Percentiles rank a stretch among this genome's conserved stretches.
Evolutionary conservation across 768 basidiomycete genomes (phyloP).

Genomic region (Lentinus tigrinus): DNA sequence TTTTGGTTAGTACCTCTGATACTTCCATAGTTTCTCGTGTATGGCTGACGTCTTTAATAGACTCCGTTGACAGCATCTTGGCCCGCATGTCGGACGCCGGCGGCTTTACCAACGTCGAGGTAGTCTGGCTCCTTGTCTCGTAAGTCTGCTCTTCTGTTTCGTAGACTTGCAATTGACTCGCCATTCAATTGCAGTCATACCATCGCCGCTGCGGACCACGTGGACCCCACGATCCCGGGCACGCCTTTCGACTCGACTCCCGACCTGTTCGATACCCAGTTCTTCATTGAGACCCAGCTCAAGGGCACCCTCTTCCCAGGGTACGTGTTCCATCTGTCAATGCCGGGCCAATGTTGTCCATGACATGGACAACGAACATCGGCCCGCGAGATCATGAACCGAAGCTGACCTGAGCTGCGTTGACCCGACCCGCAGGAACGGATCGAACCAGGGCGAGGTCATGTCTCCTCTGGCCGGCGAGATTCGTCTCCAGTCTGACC

Average conservation of each 20-base stretch:
- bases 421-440: no score
- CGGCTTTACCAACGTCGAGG: conserved; percentile 22
- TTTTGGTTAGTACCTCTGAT: no score
- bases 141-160: neutral
- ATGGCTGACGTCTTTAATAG: no score
- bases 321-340: no score
- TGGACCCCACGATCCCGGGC: conserved; percentile 26
- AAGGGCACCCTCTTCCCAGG: conserved; percentile 29
- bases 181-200: conserved; percentile 7
- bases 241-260: conserved; percentile 32
- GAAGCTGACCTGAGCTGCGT: no score
- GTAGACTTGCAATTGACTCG: neutral
- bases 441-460: conserved; percentile 30
- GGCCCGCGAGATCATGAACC: no score
- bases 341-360: no score
- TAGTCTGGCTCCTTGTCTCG: conserved; percentile 24
- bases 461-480: conserved; percentile 31
- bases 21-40: no score
- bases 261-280: conserved; percentile 26
- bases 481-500: conserved; percentile 36
- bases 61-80: conserved; percentile 25
- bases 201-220: conserved; percentile 27
- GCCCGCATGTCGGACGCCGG: conserved; percentile 24
- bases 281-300: conserved; percentile 32
- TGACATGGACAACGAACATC: no score